A percentile compares a stretch with the other conserved stretches of the same genome.
Conservation (phyloP, 352 stramenopile genomes). For the Phytophthora sansomeana region DNA sequence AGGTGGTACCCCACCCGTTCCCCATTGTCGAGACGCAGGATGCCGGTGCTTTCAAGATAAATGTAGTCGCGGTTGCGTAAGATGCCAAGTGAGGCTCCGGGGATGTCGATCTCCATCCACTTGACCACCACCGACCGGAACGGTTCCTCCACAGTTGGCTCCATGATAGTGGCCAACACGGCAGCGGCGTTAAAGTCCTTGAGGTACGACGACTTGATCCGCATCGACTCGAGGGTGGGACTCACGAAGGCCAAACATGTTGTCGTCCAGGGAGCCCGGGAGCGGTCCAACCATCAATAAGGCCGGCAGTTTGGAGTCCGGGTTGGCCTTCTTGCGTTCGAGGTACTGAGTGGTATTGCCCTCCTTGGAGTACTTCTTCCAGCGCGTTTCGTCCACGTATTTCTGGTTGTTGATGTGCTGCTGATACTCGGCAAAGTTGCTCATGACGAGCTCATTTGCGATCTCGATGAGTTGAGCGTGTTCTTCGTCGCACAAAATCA, state of each 20-base stretch:
- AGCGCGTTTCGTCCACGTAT: conserved; percentile 23
- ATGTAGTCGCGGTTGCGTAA: conserved; percentile 36
- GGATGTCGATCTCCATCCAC: conserved; percentile 48
- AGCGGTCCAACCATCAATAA: conserved; percentile 42
- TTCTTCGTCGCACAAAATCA: conserved; percentile 14
- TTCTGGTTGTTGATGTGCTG: conserved; percentile 33
- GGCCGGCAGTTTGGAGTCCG: conserved; percentile 30
- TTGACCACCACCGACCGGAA: conserved; percentile 49
- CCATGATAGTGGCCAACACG: conserved; percentile 51
- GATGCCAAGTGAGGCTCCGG: conserved; percentile 28
- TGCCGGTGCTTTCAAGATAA: conserved; percentile 35
- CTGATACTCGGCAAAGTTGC: conserved; percentile 38
- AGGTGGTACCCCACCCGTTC: conserved; percentile 39
- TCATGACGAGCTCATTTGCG: conserved; percentile 19
- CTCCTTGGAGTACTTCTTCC: conserved; percentile 28
- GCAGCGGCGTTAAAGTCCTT: conserved; percentile 46
- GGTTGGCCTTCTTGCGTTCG: conserved; percentile 30
- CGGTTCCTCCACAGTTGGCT: conserved; percentile 52
- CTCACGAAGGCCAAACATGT: conserved; percentile 51
- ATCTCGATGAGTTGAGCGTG: conserved; percentile 27
- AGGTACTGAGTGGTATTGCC: conserved; percentile 31
- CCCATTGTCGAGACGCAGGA: conserved; percentile 25
- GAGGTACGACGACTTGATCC: conserved; percentile 40
- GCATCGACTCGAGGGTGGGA: conserved; percentile 43
- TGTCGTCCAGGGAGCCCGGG: conserved; percentile 42